Percentiles rank a stretch among this genome's conserved stretches.
Conservation (phyloP, 148 eudicot genomes). For the Spergularia marina region DNA sequence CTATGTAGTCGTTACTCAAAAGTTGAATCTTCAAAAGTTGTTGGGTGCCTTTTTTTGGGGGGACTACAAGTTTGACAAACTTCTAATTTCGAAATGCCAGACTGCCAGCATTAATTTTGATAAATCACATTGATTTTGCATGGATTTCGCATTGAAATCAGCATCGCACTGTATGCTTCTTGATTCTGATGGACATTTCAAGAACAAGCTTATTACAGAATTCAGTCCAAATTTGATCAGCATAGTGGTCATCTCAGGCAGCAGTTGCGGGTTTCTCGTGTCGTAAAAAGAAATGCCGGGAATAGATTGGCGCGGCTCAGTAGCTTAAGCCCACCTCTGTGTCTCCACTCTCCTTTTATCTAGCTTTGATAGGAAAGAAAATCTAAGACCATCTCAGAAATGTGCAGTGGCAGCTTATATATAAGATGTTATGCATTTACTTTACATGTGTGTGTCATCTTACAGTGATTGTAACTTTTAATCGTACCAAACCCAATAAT, state of each 20-base stretch:
- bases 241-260: too few relatives aligned
- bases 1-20: not conserved
- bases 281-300: too few relatives aligned
- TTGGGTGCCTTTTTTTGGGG: constrained; percentile 12
- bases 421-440: not conserved
- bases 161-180: constrained; percentile 9
- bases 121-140: not conserved
- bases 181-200: not conserved
- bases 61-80: not conserved
- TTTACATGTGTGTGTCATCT: constrained; percentile 6
- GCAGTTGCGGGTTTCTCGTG: too few relatives aligned
- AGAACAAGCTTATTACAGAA: not conserved
- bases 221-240: too few relatives aligned
- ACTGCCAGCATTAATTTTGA: not conserved
- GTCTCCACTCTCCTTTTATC: too few relatives aligned
- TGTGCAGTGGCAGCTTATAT: not conserved
- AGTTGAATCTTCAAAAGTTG: constrained; percentile 4
- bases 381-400: too few relatives aligned
- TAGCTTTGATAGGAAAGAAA: too few relatives aligned
- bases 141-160: constrained; percentile 9
- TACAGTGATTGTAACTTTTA: constrained; percentile 9
- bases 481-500: not conserved
- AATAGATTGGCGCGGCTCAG: too few relatives aligned
- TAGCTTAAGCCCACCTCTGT: too few relatives aligned
- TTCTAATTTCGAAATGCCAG: not conserved